These are phyloP conservation scores for Coemansia sp. DNA, from an alignment of 192 early-diverging fungal species.

Conservation along the genomic window DNA sequence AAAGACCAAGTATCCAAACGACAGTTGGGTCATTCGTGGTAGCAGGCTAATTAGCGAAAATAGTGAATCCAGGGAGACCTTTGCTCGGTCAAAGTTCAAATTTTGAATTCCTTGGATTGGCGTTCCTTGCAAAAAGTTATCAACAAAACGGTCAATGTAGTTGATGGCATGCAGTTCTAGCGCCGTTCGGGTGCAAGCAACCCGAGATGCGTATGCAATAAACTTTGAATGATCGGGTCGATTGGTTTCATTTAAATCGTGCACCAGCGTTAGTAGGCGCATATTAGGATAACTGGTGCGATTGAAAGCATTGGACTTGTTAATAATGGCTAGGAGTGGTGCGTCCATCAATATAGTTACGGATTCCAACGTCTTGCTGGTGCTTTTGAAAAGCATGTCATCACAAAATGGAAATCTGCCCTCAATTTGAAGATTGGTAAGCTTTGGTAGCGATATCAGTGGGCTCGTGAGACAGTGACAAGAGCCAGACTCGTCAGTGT, in stretches of 20 bases:
- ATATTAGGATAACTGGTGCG: background rate
- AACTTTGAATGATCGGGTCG: background rate
- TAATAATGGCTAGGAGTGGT: background rate
- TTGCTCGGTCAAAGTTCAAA: slow-evolving; percentile 7
- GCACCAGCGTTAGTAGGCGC: background rate
- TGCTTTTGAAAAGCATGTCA: background rate
- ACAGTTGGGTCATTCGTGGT: background rate
- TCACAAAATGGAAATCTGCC: background rate
- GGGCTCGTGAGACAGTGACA: background rate
- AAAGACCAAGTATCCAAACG: background rate
- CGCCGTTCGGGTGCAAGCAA: background rate
- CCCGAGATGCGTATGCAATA: background rate
- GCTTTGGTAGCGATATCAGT: background rate
- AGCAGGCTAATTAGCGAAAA: background rate
- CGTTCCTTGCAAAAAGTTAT: background rate
- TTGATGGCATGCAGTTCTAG: background rate
- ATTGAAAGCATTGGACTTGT: slow-evolving; percentile 3
- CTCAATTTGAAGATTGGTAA: background rate
- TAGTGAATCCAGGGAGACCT: background rate
- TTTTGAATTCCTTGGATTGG: background rate
- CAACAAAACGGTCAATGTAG: background rate
- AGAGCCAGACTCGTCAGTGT: background rate
- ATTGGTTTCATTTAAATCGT: background rate
- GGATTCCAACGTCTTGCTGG: background rate
- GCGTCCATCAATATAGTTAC: background rate